phyloP scores from a whole-genome alignment of 371 early-diverging fungal species.

The Chytridium lagenaria region DNA sequence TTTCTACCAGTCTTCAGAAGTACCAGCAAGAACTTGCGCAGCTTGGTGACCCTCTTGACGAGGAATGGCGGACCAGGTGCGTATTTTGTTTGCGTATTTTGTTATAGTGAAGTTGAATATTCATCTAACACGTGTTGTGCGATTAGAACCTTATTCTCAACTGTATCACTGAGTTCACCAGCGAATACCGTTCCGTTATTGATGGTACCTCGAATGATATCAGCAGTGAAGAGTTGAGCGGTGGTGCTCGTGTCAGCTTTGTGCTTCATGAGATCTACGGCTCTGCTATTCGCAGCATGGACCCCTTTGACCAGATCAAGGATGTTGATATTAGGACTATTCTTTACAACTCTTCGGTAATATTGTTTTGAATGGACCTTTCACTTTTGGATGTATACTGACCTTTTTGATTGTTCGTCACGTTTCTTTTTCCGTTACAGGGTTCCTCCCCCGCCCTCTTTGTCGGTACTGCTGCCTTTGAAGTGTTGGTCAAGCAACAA shows the following conservation, averaged over 20 bases:
- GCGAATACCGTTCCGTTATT: constrained; percentile 90
- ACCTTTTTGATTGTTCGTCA: background rate
- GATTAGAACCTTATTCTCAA: constrained; percentile 89
- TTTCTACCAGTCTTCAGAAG: constrained; percentile 79
- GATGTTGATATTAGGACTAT: constrained; percentile 98
- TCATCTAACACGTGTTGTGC: constrained; percentile 3
- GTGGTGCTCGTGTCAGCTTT: constrained; percentile 98
- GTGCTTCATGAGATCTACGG: constrained; percentile 97
- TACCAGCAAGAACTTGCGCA: constrained; percentile 83
- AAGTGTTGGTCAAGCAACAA: constrained; percentile 96
- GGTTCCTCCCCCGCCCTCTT: constrained; percentile 96
- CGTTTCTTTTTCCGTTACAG: constrained; percentile 41
- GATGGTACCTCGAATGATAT: constrained; percentile 94
- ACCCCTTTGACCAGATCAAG: constrained; percentile 96
- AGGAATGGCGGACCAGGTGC: constrained; percentile 58
- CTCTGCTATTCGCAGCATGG: constrained; percentile 89
- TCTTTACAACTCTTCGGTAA: constrained; percentile 95
- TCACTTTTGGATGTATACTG: background rate
- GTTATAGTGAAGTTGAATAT: background rate
- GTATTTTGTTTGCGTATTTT: no score
- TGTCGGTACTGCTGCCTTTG: constrained; percentile 97
- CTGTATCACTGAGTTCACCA: constrained; percentile 96
- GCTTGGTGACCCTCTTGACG: constrained; percentile 90
- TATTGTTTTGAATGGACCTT: constrained; percentile 28
- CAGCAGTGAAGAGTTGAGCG: constrained; percentile 91